Evolutionary conservation across 768 basidiomycete genomes (phyloP).

Genomic region (Mycena galericulata): DNA sequence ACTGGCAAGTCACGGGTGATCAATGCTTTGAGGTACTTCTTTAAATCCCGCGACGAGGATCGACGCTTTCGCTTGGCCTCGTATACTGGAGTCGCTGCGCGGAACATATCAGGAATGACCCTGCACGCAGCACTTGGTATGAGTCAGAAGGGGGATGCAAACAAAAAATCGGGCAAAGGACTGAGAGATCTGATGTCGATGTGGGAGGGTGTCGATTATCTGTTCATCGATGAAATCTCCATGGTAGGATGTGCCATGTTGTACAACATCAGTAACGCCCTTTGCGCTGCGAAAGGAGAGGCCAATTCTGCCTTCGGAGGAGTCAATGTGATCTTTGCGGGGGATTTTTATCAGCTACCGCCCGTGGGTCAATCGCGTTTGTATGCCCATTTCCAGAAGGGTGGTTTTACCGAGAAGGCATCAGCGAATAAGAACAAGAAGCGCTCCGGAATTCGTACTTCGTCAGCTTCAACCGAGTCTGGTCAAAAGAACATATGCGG

Average conservation of each 20-base stretch:
- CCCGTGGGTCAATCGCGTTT: conserved; percentile 44
- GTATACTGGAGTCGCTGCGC: conserved; percentile 54
- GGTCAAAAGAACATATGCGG: conserved; percentile 14
- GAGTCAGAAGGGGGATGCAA: not conserved
- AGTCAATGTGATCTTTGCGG: conserved; percentile 55
- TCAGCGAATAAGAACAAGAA: not conserved
- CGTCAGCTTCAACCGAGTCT: not conserved
- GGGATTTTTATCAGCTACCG: conserved; percentile 57
- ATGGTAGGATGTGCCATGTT: conserved; percentile 52
- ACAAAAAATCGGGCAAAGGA: not conserved
- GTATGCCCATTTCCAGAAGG: not conserved
- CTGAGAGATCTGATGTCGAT: conserved; percentile 36
- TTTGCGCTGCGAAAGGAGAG: conserved; percentile 48
- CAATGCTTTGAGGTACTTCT: conserved; percentile 35
- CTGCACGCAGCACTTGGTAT: conserved; percentile 49
- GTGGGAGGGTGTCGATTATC: conserved; percentile 55
- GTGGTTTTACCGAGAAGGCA: not conserved
- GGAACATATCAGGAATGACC: conserved; percentile 53
- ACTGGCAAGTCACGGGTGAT: conserved; percentile 46
- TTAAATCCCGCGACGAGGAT: conserved; percentile 22
- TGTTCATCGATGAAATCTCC: conserved; percentile 55
- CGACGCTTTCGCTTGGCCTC: conserved; percentile 45
- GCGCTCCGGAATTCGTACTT: not conserved
- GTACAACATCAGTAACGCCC: conserved; percentile 45
- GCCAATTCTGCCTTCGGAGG: conserved; percentile 47